Evolutionary conservation across 2,329 filamentous ascomycete species (phyloP), one percentile per base, ranked within the genome.

Genomic region (Claviceps lovelessii): DNA sequence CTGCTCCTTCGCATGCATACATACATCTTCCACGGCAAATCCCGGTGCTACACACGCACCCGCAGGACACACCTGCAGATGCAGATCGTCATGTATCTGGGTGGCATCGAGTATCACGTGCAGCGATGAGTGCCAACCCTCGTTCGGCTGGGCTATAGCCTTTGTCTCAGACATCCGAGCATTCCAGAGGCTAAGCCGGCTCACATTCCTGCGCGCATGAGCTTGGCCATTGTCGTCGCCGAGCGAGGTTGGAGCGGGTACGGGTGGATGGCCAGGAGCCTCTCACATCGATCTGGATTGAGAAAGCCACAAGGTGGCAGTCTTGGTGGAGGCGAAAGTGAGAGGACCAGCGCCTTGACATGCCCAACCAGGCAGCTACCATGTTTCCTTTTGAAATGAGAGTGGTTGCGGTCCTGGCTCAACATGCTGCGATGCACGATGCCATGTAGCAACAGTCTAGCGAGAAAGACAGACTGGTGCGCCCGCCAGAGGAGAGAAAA

Each of bases 111-210:
- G 19, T 50, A 61, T 66, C 62, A 66, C 64, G 61, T 64, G 62
- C 58, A 49, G 37, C 35, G 51, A 52, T 47, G 58, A 54, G 51
- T 51, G 33, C 59, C 59, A 56, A 55, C 23, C 23, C 23, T 7
- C 15, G 11, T 47, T 29, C 45, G 45, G 23, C 19, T 11, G 61
- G 53, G 56, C 58, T 58, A 62, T 67, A 64, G 65, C 63, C 64
- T 65, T 67, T 70, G 68, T 70, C 67, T 70, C 67, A 68, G 62
- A 57, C 58, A 52, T 52, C 57, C 54, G 37, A 59, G 55, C 67
- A 69, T 69, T 69, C 67, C 67, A 68, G 57, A 60, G 59, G 57
- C 54, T 50, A 56, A 56, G 57, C 60, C 56, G 58, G 56, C 53
- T 56, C 46, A 55, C 65, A 67, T 67, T 67, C 65, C 63, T 57